phyloP scores from a whole-genome alignment of 106 monocot species.

The Amphibolis antarctica region DNA sequence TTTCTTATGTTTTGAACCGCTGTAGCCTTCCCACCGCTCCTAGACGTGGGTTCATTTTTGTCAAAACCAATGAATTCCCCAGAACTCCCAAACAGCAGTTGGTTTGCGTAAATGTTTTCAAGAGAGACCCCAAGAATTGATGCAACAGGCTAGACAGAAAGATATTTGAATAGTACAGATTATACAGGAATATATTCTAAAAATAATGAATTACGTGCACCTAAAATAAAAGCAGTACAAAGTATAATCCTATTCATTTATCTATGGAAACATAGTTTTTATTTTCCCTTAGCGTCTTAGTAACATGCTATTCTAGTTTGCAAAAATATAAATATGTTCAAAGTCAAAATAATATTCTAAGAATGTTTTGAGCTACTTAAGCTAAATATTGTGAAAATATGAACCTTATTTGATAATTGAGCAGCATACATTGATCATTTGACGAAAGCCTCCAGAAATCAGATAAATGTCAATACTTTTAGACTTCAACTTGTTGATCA shows the following conservation, averaged over 20 bases:
- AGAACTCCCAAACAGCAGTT: constrained; percentile 55
- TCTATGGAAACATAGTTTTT: too few relatives aligned
- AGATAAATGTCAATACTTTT: constrained; percentile 55
- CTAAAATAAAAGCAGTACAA: too few relatives aligned
- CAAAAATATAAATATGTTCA: too few relatives aligned
- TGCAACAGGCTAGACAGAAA: constrained; percentile 68
- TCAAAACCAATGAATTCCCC: constrained; percentile 96
- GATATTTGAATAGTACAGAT: not conserved
- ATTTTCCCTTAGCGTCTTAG: too few relatives aligned
- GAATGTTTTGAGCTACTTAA: not conserved
- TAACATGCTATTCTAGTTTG: too few relatives aligned
- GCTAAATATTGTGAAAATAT: not conserved
- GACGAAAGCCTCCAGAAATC: constrained; percentile 92
- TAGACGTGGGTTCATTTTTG: constrained; percentile 60
- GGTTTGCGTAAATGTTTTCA: constrained; percentile 92
- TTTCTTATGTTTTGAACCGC: constrained; percentile 81
- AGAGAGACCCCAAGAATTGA: constrained; percentile 57
- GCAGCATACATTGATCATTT: constrained; percentile 82
- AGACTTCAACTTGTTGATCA: constrained; percentile 63
- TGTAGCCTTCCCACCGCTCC: constrained; percentile 83
- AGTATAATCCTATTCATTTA: too few relatives aligned
- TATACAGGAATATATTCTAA: too few relatives aligned
- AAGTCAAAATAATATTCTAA: too few relatives aligned
- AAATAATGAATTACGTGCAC: too few relatives aligned
- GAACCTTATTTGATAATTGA: not conserved